Base-by-base conservation (phyloP, 768 basidiomycete species). In the Rhizopogon sp. region DNA sequence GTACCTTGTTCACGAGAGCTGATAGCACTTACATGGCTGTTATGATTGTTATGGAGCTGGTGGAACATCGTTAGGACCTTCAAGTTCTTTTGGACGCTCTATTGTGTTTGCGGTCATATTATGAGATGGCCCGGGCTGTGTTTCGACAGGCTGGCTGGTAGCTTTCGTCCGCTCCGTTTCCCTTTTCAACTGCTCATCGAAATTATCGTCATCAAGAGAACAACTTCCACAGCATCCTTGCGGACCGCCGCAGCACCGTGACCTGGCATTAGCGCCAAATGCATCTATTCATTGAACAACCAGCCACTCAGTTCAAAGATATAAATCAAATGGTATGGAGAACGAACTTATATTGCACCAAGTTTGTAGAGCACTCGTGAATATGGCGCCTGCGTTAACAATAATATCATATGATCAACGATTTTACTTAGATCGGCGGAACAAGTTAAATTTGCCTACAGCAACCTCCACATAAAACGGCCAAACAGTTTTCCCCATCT, bases 141-240 rank as follows among this genome's bases (percentile, higher is more conserved):
- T 58, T 13, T 52, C 49, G 6, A 64, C 57, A 17, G 59, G 58
- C 43, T 47, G 43, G 17, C 49, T 39, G 33, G 42, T 33, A 43
- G 53, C 55, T 53, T 57, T 56, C 16, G 57, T 57, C 40, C 55
- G 62, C 44, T 63, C 61, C 53, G 57, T 66, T 13, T 62, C 59
- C 53, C 52, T 58, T 40, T 58, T 68, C 58, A 68, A 11, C 39
- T 57, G 68, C 42, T 70, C 68, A 31, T 70, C 68, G 46, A 70
- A 62, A 53, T 62, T 56, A 31, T 71, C 68, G 14, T 61, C 42
- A 52, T 70, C 42, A 50, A 71, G 71, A 41, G 64, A 61, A n/a
- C 70, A 67, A 43, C 60, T 59, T 11, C 64, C 60, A 43, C 67
- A 69, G 35, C 64, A 70, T 13, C 67, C 67, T 51, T 54, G 57